Conservation (phyloP, 768 basidiomycete species). For the Kwoniella botswanensis region DNA sequence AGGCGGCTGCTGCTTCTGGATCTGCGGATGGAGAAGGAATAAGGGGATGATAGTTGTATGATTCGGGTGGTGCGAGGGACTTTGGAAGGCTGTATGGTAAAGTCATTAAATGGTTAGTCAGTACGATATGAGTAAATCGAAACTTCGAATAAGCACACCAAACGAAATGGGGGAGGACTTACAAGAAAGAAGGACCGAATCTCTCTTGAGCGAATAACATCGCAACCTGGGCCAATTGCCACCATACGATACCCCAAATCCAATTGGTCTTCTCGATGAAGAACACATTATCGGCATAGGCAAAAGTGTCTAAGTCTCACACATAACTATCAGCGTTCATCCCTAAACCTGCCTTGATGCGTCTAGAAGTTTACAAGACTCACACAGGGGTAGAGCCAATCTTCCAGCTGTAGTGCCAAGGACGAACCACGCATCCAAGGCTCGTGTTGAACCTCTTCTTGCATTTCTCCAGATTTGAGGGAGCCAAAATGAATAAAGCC, state of each 20-base stretch:
- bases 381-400: slow-evolving; percentile 75
- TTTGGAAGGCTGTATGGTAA: slow-evolving; percentile 51
- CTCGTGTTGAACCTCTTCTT: slow-evolving; percentile 71
- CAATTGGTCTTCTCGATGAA: slow-evolving; percentile 77
- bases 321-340: background rate
- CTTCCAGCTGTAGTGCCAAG: slow-evolving; percentile 76
- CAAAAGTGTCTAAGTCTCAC: slow-evolving; percentile 69
- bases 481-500: slow-evolving; percentile 81
- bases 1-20: slow-evolving; percentile 67
- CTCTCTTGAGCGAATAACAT: slow-evolving; percentile 74
- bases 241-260: slow-evolving; percentile 67
- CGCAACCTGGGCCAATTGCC: slow-evolving; percentile 69
- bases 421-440: slow-evolving; percentile 72
- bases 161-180: slow-evolving; percentile 17
- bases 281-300: slow-evolving; percentile 82
- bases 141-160: no score
- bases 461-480: slow-evolving; percentile 82
- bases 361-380: slow-evolving; percentile 51
- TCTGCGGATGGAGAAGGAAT: slow-evolving; percentile 67
- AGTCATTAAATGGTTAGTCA: no score
- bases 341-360: background rate
- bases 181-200: slow-evolving; percentile 81
- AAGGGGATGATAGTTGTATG: slow-evolving; percentile 84
- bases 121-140: no score
- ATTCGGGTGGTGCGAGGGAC: slow-evolving; percentile 65